phyloP scores from a whole-genome alignment of 1,139 yeast genomes.

The Kluyveromyces sp. region DNA sequence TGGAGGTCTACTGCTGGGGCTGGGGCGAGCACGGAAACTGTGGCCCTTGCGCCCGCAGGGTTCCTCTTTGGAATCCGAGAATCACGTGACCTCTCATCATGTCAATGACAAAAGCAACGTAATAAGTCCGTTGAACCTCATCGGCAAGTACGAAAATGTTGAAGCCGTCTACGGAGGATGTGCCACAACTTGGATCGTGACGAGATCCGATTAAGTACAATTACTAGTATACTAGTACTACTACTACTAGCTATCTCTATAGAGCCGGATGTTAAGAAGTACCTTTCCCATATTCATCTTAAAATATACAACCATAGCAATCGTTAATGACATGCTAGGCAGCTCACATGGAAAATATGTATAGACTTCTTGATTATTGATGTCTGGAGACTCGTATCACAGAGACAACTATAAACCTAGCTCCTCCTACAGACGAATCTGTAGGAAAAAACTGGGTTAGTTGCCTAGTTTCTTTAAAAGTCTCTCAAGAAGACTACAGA shows the following conservation, averaged over 20 bases:
- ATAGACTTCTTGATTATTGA: constrained; percentile 28
- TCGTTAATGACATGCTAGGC: neutral
- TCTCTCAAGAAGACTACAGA: constrained; percentile 1
- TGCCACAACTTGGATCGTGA: constrained; percentile 26
- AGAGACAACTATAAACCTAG: neutral
- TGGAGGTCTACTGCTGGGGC: constrained; percentile 69
- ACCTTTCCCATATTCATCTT: constrained; percentile 29
- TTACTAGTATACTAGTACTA: too few species aligned
- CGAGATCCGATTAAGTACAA: neutral
- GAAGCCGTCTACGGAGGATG: constrained; percentile 25
- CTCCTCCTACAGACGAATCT: neutral
- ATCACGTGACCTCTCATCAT: neutral
- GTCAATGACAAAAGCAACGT: constrained; percentile 21
- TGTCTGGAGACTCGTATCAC: constrained; percentile 19
- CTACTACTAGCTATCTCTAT: neutral
- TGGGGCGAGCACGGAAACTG: constrained; percentile 99
- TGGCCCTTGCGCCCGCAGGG: constrained; percentile 36
- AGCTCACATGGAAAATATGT: constrained; percentile 29
- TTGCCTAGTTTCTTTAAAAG: constrained; percentile 10
- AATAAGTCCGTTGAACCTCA: constrained; percentile 17
- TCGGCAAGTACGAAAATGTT: constrained; percentile 5
- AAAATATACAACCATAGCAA: constrained; percentile 5
- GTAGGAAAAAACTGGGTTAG: neutral
- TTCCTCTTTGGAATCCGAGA: too few species aligned
- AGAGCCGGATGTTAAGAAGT: constrained; percentile 20